Evolutionary conservation across 805 yeast genomes (phyloP).

Genomic region (Zygotorulaspora florentina): DNA sequence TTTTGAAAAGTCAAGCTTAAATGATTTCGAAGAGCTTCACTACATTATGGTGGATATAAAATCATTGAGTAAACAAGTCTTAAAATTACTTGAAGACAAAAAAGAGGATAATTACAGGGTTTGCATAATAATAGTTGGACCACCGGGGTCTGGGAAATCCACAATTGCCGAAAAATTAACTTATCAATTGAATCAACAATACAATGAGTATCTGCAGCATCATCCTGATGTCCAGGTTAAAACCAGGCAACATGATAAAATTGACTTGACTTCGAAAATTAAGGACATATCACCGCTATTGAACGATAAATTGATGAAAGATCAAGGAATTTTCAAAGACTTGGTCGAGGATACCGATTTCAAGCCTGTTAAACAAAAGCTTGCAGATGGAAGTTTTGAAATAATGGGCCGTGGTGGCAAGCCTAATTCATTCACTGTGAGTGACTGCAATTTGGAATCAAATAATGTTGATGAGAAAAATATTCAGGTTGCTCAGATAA

Average conservation of each 20-base stretch:
- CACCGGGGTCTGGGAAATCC: conserved; percentile 85
- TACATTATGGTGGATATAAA: conserved; percentile 19
- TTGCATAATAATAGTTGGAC: conserved; percentile 61
- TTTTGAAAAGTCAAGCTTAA: background rate
- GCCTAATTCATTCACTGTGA: conserved; percentile 24
- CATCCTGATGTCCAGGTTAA: background rate
- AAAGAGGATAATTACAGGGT: conserved; percentile 40
- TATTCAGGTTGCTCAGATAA: conserved; percentile 39
- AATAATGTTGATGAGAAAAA: background rate
- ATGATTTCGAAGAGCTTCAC: background rate
- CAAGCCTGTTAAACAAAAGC: conserved; percentile 17
- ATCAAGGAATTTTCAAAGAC: conserved; percentile 17
- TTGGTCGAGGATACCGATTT: conserved; percentile 24
- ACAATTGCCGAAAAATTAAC: conserved; percentile 54
- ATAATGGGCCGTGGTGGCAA: conserved; percentile 32
- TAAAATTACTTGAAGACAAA: conserved; percentile 25
- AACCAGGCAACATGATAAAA: background rate
- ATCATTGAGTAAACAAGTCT: conserved; percentile 32
- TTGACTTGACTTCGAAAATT: conserved; percentile 10
- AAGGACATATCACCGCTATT: conserved; percentile 7
- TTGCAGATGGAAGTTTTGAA: conserved; percentile 22
- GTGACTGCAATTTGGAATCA: background rate
- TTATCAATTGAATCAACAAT: conserved; percentile 36
- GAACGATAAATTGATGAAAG: conserved; percentile 10
- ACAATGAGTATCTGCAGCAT: conserved; percentile 10